phyloP scores from a whole-genome alignment of 2,329 filamentous ascomycete species.

The Exserohilum turcica region DNA sequence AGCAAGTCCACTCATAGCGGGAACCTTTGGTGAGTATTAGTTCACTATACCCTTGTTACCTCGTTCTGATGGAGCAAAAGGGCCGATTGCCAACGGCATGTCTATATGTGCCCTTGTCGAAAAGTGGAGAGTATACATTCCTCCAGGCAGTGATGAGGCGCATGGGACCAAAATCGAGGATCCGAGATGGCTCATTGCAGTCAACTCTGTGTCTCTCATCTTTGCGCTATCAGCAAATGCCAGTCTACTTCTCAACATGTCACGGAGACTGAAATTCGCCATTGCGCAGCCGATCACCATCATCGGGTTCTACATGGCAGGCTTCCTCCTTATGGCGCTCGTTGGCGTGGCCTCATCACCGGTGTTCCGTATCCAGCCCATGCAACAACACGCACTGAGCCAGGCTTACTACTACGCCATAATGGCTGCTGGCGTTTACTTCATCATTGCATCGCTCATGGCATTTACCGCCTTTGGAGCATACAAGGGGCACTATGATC shows the following conservation, averaged over 20 bases:
- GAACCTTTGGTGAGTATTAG: slow-evolving; percentile 51
- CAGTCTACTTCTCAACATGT: slow-evolving; percentile 64
- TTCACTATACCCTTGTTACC: background rate
- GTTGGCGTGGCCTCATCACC: slow-evolving; percentile 55
- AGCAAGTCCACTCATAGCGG: slow-evolving; percentile 61
- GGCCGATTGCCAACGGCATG: slow-evolving; percentile 61
- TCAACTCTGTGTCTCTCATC: slow-evolving; percentile 62
- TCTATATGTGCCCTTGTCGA: slow-evolving; percentile 61
- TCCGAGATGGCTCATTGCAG: slow-evolving; percentile 59
- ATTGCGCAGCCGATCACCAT: slow-evolving; percentile 66
- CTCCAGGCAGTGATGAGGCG: slow-evolving; percentile 51
- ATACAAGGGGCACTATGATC: slow-evolving; percentile 59
- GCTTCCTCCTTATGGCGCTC: slow-evolving; percentile 59
- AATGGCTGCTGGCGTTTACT: slow-evolving; percentile 62
- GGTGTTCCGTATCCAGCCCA: slow-evolving; percentile 51
- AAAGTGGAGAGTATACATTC: slow-evolving; percentile 61
- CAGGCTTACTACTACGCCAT: slow-evolving; percentile 66
- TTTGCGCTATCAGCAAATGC: slow-evolving; percentile 61
- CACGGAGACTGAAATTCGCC: slow-evolving; percentile 58
- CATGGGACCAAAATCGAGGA: slow-evolving; percentile 56
- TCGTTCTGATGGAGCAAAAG: background rate
- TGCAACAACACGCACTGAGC: slow-evolving; percentile 54
- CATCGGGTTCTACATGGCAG: slow-evolving; percentile 62
- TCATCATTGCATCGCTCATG: slow-evolving; percentile 61
- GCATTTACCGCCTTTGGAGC: slow-evolving; percentile 62